A percentile compares a stretch with the other conserved stretches of the same genome.
These are phyloP conservation scores for Gryganskiella cystojenkinii DNA, from an alignment of 192 early-diverging fungal genomes.

Conservation along the genomic window DNA sequence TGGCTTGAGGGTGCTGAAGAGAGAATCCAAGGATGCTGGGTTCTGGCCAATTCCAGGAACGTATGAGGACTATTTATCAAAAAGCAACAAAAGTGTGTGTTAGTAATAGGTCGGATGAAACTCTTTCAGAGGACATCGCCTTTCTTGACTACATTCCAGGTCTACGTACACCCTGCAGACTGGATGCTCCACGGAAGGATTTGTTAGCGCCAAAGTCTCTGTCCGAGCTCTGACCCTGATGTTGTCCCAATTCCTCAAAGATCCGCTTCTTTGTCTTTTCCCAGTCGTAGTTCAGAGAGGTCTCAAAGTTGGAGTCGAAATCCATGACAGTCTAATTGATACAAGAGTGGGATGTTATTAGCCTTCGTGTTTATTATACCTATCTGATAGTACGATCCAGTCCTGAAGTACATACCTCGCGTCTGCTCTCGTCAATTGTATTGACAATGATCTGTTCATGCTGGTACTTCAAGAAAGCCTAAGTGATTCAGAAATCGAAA, in stretches of 20 bases:
- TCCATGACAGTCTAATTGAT: constrained; percentile 73
- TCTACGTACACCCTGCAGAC: constrained; percentile 27
- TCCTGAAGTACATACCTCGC: constrained; percentile 59
- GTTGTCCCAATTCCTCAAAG: constrained; percentile 88
- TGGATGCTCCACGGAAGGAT: constrained; percentile 31
- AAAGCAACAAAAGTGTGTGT: background rate
- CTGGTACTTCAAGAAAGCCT: constrained; percentile 75
- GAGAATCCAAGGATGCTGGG: constrained; percentile 21
- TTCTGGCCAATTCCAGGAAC: constrained; percentile 38
- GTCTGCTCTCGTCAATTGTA: constrained; percentile 78
- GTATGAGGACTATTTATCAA: constrained; percentile 5
- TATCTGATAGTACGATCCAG: too few species aligned
- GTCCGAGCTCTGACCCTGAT: constrained; percentile 33
- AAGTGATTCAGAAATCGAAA: background rate
- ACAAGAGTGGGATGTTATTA: too few species aligned
- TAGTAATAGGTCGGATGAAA: background rate
- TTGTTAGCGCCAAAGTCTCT: background rate
- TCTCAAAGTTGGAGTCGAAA: constrained; percentile 71
- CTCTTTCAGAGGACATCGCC: background rate
- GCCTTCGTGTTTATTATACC: too few species aligned
- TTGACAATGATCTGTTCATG: constrained; percentile 81
- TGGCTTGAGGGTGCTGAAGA: constrained; percentile 40
- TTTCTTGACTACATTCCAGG: background rate
- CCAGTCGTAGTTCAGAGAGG: constrained; percentile 74
- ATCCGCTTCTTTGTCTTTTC: constrained; percentile 75